These are phyloP conservation scores for Opeltia flavorubescens DNA, from an alignment of 495 filamentous ascomycete genomes.

Conservation along the genomic window DNA sequence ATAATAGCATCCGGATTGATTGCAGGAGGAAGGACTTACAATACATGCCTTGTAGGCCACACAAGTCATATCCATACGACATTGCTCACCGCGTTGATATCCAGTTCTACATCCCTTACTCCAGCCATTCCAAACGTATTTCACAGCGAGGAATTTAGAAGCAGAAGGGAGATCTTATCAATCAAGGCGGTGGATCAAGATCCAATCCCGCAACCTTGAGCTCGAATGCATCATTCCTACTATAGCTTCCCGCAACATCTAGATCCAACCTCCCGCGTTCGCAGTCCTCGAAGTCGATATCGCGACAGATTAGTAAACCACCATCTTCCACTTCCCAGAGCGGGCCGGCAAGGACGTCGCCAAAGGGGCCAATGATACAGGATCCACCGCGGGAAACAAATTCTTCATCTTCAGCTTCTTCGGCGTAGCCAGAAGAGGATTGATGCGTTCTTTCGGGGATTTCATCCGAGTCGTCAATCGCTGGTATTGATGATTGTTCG, in stretches of 20 bases:
- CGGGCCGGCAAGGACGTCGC: slow-evolving; percentile 63
- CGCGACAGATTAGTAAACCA: slow-evolving; percentile 29
- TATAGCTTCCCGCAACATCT: slow-evolving; percentile 68
- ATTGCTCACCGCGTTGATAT: no score
- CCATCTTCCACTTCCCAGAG: slow-evolving; percentile 68
- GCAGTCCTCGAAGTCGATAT: slow-evolving; percentile 51
- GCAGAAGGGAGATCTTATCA: no score
- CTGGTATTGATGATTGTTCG: background rate
- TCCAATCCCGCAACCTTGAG: slow-evolving; percentile 63
- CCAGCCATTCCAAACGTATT: no score
- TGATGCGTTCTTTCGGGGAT: background rate
- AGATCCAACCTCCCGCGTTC: slow-evolving; percentile 46
- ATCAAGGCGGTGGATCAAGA: slow-evolving; percentile 54
- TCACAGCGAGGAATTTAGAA: no score
- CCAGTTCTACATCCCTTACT: no score
- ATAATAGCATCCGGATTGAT: no score
- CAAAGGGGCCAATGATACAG: slow-evolving; percentile 66
- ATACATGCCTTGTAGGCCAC: no score
- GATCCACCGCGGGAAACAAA: slow-evolving; percentile 64
- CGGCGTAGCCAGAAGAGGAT: background rate
- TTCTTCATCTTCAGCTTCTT: no score
- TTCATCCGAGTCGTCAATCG: background rate
- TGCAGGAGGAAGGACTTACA: no score
- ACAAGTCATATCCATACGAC: no score
- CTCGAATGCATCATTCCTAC: slow-evolving; percentile 70